phyloP scores from a whole-genome alignment of 148 eudicot genomes.

The Diospyros kaki region DNA sequence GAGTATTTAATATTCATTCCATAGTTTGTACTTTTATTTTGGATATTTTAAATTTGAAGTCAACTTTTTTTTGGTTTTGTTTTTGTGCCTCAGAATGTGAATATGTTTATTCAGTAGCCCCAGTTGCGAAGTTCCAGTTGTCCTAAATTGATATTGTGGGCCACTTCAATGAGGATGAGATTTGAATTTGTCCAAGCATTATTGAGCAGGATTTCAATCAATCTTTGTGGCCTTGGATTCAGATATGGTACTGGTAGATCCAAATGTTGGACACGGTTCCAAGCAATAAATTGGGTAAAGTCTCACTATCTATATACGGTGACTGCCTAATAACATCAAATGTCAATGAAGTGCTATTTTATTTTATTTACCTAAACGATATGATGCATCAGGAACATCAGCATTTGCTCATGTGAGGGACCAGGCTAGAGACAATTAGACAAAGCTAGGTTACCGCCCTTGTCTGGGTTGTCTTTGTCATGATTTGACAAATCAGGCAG shows the following conservation, averaged over 20 bases:
- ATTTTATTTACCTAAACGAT: neutral
- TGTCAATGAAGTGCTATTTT: neutral
- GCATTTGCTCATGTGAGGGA: slow-evolving; percentile 5
- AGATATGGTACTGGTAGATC: neutral
- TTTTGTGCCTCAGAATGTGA: no score
- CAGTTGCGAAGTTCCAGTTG: neutral
- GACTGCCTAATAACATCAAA: slow-evolving; percentile 1
- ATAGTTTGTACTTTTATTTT: no score
- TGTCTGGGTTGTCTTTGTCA: neutral
- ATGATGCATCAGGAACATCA: neutral
- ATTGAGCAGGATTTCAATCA: neutral
- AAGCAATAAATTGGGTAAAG: neutral
- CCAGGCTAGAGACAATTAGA: neutral
- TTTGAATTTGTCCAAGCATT: neutral
- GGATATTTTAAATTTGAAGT: no score
- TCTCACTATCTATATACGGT: neutral
- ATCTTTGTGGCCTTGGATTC: neutral
- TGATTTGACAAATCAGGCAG: neutral
- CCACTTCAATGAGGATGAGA: neutral
- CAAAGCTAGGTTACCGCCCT: slow-evolving; percentile 3
- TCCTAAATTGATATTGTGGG: neutral
- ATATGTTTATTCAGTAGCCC: no score
- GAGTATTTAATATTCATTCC: no score
- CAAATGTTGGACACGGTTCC: neutral
- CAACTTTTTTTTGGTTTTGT: no score